Conservation (phyloP, 768 basidiomycete species). For the Mycena venus region DNA sequence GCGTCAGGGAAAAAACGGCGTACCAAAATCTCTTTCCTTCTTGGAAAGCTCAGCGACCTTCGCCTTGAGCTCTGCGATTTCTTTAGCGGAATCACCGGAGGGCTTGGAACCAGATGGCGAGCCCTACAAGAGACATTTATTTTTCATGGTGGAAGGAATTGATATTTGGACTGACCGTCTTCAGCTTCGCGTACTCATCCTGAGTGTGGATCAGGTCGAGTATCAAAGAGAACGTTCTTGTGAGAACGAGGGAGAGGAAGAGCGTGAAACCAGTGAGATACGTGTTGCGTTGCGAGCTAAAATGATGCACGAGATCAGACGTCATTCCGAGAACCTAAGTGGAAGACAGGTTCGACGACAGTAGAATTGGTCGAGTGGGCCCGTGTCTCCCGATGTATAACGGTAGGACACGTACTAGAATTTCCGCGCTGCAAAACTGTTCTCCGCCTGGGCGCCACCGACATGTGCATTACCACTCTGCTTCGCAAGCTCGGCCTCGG, state of each 20-base stretch:
- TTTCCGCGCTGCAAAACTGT: constrained; percentile 91
- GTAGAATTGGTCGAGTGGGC: neutral
- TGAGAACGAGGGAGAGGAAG: constrained; percentile 95
- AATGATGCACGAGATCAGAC: constrained; percentile 19
- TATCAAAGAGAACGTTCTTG: constrained; percentile 92
- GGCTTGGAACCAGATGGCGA: constrained; percentile 31
- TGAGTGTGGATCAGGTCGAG: constrained; percentile 93
- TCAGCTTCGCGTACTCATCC: constrained; percentile 88
- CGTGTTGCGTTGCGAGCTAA: constrained; percentile 88
- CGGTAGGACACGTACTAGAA: constrained; percentile 78
- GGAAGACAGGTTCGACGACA: neutral
- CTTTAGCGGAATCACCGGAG: constrained; percentile 60
- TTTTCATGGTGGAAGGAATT: neutral
- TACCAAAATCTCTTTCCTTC: constrained; percentile 78
- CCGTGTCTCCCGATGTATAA: neutral
- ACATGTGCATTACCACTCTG: constrained; percentile 59
- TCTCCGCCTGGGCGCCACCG: constrained; percentile 82
- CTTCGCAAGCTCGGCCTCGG: constrained; percentile 80
- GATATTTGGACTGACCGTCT: constrained; percentile 47
- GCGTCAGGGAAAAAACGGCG: constrained; percentile 27
- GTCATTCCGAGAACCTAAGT: neutral
- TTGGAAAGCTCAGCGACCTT: constrained; percentile 70
- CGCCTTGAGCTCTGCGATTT: constrained; percentile 78
- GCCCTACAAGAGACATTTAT: constrained; percentile 9
- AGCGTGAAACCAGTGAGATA: constrained; percentile 95